Evolutionary conservation across 2,329 filamentous ascomycete genomes (phyloP).

Genomic region (Ophiostoma angusticollis): DNA sequence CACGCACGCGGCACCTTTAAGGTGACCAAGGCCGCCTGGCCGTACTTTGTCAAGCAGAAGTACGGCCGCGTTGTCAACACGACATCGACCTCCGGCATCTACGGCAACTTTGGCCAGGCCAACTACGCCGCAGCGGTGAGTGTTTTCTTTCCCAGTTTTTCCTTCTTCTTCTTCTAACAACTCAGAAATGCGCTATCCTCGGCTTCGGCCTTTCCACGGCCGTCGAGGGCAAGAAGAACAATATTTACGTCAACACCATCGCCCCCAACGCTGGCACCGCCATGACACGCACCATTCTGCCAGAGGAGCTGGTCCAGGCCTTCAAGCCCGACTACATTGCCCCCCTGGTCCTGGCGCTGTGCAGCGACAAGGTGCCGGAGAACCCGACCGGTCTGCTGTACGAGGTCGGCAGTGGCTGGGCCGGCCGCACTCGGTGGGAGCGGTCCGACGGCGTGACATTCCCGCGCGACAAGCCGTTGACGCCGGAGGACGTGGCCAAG

Average conservation of each 20-base stretch:
- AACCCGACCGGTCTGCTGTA: constrained; percentile 77
- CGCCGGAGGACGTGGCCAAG: constrained; percentile 69
- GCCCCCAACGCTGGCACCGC: constrained; percentile 92
- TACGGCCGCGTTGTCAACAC: constrained; percentile 96
- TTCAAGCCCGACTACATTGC: constrained; percentile 99
- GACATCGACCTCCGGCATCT: constrained; percentile 91
- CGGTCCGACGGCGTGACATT: constrained; percentile 80
- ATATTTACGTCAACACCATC: constrained; percentile 97
- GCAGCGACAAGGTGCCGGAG: constrained; percentile 73
- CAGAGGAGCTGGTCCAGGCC: constrained; percentile 93
- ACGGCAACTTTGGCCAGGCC: constrained; percentile 97
- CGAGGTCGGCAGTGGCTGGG: constrained; percentile 92
- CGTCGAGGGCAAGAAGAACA: constrained; percentile 89
- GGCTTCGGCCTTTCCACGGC: constrained; percentile 92
- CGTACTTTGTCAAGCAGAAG: constrained; percentile 95
- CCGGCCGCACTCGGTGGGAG: constrained; percentile 87
- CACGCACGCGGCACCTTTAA: constrained; percentile 94
- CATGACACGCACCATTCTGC: constrained; percentile 89
- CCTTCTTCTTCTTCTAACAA: not conserved
- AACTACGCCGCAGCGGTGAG: constrained; percentile 86
- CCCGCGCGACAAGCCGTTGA: constrained; percentile 71
- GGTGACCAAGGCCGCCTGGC: constrained; percentile 94
- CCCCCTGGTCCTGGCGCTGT: constrained; percentile 75
- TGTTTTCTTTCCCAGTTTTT: constrained; percentile 16
- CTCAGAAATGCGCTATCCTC: constrained; percentile 76